Conservation (phyloP, 169 alveolate genomes). For the Eimeria brunetti region DNA sequence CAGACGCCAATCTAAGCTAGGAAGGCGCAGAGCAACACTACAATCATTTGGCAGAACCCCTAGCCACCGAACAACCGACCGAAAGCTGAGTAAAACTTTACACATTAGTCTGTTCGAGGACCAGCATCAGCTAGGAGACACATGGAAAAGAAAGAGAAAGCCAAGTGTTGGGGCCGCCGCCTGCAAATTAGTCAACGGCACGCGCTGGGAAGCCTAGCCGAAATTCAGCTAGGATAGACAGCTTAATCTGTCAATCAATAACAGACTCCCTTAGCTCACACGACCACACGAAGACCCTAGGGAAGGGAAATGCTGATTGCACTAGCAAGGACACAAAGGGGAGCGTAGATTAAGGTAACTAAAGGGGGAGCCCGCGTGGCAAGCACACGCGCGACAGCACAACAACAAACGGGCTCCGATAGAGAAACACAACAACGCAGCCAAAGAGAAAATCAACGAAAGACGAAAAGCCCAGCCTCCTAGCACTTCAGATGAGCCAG, state of each 20-base stretch:
- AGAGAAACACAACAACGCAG: neutral
- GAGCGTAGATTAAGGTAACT: neutral
- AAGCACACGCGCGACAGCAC: neutral
- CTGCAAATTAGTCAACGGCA: neutral
- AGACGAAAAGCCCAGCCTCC: neutral
- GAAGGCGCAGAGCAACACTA: neutral
- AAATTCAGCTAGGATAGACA: neutral
- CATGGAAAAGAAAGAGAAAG: no score
- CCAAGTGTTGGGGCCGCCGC: neutral
- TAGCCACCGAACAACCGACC: neutral
- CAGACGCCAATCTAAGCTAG: neutral
- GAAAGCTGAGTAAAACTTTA: neutral
- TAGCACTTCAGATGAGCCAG: neutral
- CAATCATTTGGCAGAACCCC: neutral
- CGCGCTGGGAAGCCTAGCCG: neutral
- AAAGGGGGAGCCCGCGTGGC: neutral
- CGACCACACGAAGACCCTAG: neutral
- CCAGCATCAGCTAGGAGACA: neutral
- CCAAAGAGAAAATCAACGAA: neutral
- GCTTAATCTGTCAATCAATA: neutral
- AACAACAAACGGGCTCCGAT: neutral
- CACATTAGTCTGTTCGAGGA: neutral
- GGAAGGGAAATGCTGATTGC: neutral
- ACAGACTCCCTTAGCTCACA: neutral
- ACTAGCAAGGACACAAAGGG: neutral